A percentile compares a stretch with the other conserved stretches of the same genome.
These are phyloP conservation scores for Pseudozyma sp. DNA, from an alignment of 1,284 basidiomycete genomes.

Conservation along the genomic window DNA sequence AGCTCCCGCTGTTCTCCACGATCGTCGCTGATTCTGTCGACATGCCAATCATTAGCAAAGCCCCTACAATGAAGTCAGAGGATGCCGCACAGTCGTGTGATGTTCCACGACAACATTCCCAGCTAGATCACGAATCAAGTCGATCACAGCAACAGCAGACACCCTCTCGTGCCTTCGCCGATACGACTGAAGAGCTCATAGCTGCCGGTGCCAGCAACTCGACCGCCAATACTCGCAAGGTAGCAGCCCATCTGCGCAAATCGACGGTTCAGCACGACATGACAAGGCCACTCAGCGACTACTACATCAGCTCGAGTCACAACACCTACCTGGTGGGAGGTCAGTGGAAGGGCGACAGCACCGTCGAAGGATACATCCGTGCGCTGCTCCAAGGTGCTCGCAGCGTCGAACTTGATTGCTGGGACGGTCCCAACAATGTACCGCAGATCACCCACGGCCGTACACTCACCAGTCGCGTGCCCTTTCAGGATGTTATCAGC, in stretches of 20 bases:
- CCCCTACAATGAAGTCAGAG: background rate
- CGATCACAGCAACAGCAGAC: slow-evolving; percentile 20
- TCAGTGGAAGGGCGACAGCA: slow-evolving; percentile 91
- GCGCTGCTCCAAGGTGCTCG: slow-evolving; percentile 90
- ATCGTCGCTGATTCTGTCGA: slow-evolving; percentile 34
- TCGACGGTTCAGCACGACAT: slow-evolving; percentile 70
- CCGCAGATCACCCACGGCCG: slow-evolving; percentile 82
- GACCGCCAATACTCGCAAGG: slow-evolving; percentile 32
- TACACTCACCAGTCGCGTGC: slow-evolving; percentile 88
- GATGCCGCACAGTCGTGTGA: slow-evolving; percentile 5
- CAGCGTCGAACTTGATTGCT: slow-evolving; percentile 88
- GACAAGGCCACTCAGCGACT: slow-evolving; percentile 85
- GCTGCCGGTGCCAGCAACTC: slow-evolving; percentile 41
- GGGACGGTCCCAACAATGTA: slow-evolving; percentile 79
- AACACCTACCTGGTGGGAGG: slow-evolving; percentile 97
- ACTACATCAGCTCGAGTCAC: slow-evolving; percentile 93
- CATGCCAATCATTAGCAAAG: slow-evolving; percentile 15
- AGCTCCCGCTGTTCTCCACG: slow-evolving; percentile 44
- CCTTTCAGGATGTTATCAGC: slow-evolving; percentile 84
- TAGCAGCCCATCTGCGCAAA: slow-evolving; percentile 43
- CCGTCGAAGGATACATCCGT: slow-evolving; percentile 94
- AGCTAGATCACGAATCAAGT: background rate
- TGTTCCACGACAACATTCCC: background rate
- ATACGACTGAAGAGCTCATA: slow-evolving; percentile 43
- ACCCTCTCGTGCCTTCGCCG: slow-evolving; percentile 41